Conservation (phyloP, 106 monocot genomes). For the Vanilla planifolia region DNA sequence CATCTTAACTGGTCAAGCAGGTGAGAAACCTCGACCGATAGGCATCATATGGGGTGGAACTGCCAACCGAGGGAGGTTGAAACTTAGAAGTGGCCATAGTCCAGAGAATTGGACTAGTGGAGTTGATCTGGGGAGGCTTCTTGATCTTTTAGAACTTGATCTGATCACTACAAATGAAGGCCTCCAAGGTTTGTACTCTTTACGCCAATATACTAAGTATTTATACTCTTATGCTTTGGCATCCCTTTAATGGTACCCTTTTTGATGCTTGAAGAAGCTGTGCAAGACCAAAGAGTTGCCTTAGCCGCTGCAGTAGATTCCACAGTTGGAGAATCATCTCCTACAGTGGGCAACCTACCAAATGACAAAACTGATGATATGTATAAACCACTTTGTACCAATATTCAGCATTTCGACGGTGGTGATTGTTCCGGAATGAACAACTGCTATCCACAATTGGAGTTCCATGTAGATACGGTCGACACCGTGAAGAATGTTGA, state of each 20-base stretch:
- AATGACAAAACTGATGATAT: slow-evolving; percentile 58
- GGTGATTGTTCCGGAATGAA: slow-evolving; percentile 33
- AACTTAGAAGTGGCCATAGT: slow-evolving; percentile 63
- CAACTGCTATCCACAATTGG: slow-evolving; percentile 5
- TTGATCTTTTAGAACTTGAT: slow-evolving; percentile 87
- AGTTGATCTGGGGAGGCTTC: slow-evolving; percentile 88
- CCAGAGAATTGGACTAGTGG: slow-evolving; percentile 98
- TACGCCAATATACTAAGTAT: neutral
- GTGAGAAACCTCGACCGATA: slow-evolving; percentile 61
- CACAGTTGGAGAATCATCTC: slow-evolving; percentile 55
- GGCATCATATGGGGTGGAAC: slow-evolving; percentile 96
- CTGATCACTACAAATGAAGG: slow-evolving; percentile 67
- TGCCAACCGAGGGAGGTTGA: slow-evolving; percentile 78
- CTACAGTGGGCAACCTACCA: slow-evolving; percentile 16
- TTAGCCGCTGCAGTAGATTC: slow-evolving; percentile 38
- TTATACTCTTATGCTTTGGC: neutral
- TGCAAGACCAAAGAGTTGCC: slow-evolving; percentile 60
- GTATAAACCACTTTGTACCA: slow-evolving; percentile 62
- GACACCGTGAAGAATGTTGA: slow-evolving; percentile 40
- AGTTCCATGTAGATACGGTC: slow-evolving; percentile 30
- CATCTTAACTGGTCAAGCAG: slow-evolving; percentile 51
- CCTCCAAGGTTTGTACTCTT: slow-evolving; percentile 55
- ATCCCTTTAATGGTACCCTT: neutral
- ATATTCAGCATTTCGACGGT: slow-evolving; percentile 49
- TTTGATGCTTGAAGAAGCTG: slow-evolving; percentile 39